These are phyloP conservation scores for Salix dunnii DNA, from an alignment of 345 rosid species.

Conservation along the genomic window DNA sequence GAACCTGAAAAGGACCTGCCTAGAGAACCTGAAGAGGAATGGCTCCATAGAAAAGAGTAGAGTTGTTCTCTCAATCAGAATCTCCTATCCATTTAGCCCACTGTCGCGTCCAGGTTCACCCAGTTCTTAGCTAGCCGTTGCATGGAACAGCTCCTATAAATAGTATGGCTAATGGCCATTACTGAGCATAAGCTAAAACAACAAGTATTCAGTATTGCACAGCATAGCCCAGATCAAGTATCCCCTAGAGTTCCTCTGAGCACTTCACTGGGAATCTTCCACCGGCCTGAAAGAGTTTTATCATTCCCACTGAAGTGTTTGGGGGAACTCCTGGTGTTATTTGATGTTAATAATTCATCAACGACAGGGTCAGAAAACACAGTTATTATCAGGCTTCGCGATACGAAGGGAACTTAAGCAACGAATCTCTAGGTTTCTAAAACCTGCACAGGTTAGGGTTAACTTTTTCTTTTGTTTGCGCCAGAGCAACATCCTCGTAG, in stretches of 20 bases:
- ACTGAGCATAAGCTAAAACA: neutral
- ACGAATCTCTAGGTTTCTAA: too few relatives aligned
- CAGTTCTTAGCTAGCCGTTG: neutral
- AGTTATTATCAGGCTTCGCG: too few relatives aligned
- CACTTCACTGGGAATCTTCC: constrained; percentile 36
- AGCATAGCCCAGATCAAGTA: constrained; percentile 5
- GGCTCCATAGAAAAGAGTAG: neutral
- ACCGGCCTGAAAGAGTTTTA: neutral
- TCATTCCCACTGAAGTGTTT: constrained; percentile 46
- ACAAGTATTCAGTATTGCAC: neutral
- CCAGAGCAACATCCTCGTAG: too few relatives aligned
- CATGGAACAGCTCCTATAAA: neutral
- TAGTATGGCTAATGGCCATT: neutral
- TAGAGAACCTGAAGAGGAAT: constrained; percentile 1
- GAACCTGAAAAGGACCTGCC: neutral
- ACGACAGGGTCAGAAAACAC: too few relatives aligned
- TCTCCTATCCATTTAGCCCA: neutral
- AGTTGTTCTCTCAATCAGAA: neutral
- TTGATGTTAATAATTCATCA: neutral
- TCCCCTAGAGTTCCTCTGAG: constrained; percentile 40
- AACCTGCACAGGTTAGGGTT: too few relatives aligned
- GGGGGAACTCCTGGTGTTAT: constrained; percentile 50
- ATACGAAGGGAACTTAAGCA: too few relatives aligned
- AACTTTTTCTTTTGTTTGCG: too few relatives aligned
- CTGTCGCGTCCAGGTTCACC: constrained; percentile 1